These are phyloP conservation scores for Parastagonospora nodorum DNA, from an alignment of 2,329 filamentous ascomycete genomes.

Conservation along the genomic window DNA sequence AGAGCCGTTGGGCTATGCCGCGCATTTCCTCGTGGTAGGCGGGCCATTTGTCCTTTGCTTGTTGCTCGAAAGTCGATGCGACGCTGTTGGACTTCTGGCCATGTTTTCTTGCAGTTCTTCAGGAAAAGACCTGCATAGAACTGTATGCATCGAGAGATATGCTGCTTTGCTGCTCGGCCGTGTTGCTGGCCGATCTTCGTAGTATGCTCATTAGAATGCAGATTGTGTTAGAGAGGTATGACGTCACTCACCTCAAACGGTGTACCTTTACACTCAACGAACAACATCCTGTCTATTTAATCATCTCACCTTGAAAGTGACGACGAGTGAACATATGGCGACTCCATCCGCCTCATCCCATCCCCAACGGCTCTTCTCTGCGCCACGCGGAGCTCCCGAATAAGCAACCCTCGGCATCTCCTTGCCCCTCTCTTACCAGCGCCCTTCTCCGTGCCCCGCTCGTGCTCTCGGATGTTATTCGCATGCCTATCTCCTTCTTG, in stretches of 20 bases:
- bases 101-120: constrained; percentile 53
- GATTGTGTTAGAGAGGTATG: constrained; percentile 3
- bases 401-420: not conserved
- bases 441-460: constrained; percentile 22
- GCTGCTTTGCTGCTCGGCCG: constrained; percentile 46
- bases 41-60: constrained; percentile 51
- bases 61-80: constrained; percentile 54
- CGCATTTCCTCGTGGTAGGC: constrained; percentile 52
- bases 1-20: constrained; percentile 61
- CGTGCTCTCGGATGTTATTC: not conserved
- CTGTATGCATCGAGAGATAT: constrained; percentile 51
- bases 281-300: constrained; percentile 37
- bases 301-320: no score
- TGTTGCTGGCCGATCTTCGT: constrained; percentile 56
- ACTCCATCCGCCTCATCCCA: no score
- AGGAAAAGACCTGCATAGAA: constrained; percentile 57
- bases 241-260: constrained; percentile 47
- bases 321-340: no score
- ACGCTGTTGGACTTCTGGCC: constrained; percentile 53
- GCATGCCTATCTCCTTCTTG: not conserved
- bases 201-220: not conserved
- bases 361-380: not conserved
- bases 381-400: not conserved
- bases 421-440: constrained; percentile 6
- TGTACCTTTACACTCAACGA: constrained; percentile 49